Conservation (phyloP, 306 rosid genomes). For the Pueraria montana region DNA sequence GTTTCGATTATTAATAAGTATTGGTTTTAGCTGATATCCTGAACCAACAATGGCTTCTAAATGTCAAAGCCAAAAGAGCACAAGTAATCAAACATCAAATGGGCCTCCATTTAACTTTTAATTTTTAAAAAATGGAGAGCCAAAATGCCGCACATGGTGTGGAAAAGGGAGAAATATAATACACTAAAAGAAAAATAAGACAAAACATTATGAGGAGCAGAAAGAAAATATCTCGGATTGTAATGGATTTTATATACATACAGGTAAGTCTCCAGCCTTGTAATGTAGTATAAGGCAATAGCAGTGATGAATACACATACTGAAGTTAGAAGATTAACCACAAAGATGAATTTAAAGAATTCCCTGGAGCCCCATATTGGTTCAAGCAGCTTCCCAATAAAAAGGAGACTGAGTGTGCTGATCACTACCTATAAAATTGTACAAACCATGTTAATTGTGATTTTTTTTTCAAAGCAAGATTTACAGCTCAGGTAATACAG, state of each 20-base stretch:
- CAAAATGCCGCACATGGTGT: not conserved
- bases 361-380: constrained; percentile 95
- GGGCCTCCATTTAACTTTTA: not conserved
- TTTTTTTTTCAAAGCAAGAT: not conserved
- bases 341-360: constrained; percentile 86
- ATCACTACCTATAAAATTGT: constrained; percentile 66
- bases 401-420: constrained; percentile 77
- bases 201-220: constrained; percentile 31
- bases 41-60: constrained; percentile 27
- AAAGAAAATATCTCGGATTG: constrained; percentile 17
- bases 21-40: constrained; percentile 5
- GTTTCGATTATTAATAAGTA: not conserved
- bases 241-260: constrained; percentile 58
- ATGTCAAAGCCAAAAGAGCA: constrained; percentile 18
- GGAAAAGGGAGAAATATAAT: constrained; percentile 4
- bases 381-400: constrained; percentile 88
- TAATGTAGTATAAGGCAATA: constrained; percentile 82
- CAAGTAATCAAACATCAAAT: constrained; percentile 13
- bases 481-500: constrained; percentile 1
- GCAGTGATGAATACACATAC: constrained; percentile 81
- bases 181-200: constrained; percentile 21
- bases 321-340: constrained; percentile 83
- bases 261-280: constrained; percentile 81
- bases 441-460: not conserved
- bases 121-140: constrained; percentile 21